Evolutionary conservation across 2,329 filamentous ascomycete species (phyloP).

Genomic region (Exophiala xenobiotica): DNA sequence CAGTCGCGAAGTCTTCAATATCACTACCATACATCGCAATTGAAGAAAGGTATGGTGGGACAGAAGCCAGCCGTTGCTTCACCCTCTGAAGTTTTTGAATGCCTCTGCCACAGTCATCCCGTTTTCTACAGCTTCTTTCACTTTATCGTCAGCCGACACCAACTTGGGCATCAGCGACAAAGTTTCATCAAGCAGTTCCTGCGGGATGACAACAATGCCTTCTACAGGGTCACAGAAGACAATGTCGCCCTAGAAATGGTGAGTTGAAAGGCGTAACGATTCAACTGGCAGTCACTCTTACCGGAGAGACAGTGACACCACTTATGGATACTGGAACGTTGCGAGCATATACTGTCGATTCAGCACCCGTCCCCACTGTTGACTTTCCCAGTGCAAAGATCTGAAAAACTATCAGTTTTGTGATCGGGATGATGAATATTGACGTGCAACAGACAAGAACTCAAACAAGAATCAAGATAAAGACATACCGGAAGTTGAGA

Average conservation of each 20-base stretch:
- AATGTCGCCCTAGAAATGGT: slow-evolving; percentile 58
- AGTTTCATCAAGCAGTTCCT: slow-evolving; percentile 58
- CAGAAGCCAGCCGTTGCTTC: no score
- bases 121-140: slow-evolving; percentile 63
- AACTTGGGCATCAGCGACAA: slow-evolving; percentile 59
- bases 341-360: slow-evolving; percentile 43
- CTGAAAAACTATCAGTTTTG: slow-evolving; percentile 32
- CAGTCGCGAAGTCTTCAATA: not conserved
- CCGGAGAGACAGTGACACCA: slow-evolving; percentile 44
- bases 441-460: not conserved
- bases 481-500: slow-evolving; percentile 59
- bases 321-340: slow-evolving; percentile 43
- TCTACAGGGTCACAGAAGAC: slow-evolving; percentile 69
- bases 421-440: not conserved
- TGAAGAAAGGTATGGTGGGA: no score
- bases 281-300: slow-evolving; percentile 29
- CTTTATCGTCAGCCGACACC: slow-evolving; percentile 56
- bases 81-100: slow-evolving; percentile 51
- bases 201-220: slow-evolving; percentile 67
- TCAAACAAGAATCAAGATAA: not conserved
- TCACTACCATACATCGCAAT: not conserved
- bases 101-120: slow-evolving; percentile 65
- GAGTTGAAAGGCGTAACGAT: not conserved
- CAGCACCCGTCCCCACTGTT: slow-evolving; percentile 47
- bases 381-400: slow-evolving; percentile 46